These are phyloP conservation scores for Vavraia culicis DNA, from an alignment of 371 early-diverging fungal genomes.

Conservation along the genomic window DNA sequence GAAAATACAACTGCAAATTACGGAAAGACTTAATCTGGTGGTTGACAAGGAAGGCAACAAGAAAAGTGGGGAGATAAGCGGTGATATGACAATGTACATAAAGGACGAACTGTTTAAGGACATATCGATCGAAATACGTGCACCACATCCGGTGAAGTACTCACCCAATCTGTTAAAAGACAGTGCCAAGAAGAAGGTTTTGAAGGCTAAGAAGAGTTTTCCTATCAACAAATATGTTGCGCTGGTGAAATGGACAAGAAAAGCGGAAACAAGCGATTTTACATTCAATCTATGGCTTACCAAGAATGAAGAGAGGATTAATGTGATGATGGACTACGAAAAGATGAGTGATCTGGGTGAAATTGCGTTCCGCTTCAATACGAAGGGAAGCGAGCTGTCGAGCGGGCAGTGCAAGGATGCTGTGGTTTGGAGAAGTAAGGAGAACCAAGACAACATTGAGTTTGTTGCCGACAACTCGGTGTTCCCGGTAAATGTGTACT, in stretches of 20 bases:
- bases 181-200: conserved; percentile 4
- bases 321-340: conserved; percentile 20
- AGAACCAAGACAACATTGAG: conserved; percentile 17
- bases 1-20: conserved; percentile 23
- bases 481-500: conserved; percentile 34
- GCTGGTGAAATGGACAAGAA: conserved; percentile 34
- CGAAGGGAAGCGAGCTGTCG: conserved; percentile 12
- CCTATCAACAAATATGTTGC: conserved; percentile 35
- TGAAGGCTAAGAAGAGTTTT: conserved; percentile 28
- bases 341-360: conserved; percentile 14
- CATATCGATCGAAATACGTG: conserved; percentile 15
- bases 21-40: conserved; percentile 31
- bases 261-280: conserved; percentile 21
- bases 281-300: conserved; percentile 36
- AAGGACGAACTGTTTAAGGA: conserved; percentile 24
- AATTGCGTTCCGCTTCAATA: conserved; percentile 17
- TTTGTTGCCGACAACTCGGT: conserved; percentile 17
- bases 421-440: conserved; percentile 6
- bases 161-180: conserved; percentile 35
- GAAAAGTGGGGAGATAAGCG: conserved; percentile 14
- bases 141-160: conserved; percentile 16
- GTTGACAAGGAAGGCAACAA: conserved; percentile 36
- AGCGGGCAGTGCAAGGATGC: conserved; percentile 3
- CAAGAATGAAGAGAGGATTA: conserved; percentile 12
- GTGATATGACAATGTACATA: conserved; percentile 34